Conservation (phyloP, 2,329 filamentous ascomycete species). For the Chaetomium olivaceum region DNA sequence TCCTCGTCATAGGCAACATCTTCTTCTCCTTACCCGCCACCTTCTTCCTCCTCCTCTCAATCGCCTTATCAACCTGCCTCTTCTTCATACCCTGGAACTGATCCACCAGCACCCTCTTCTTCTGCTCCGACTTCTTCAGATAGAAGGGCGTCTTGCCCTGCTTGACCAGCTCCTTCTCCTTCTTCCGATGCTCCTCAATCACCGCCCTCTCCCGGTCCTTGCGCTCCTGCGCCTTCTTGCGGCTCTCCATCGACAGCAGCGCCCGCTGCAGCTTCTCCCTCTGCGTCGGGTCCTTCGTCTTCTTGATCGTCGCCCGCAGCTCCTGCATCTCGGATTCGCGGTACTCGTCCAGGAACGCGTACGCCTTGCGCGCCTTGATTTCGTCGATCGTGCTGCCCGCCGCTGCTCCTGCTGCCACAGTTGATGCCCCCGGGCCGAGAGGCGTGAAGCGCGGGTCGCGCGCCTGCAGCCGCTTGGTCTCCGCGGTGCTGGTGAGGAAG, state of each 20-base stretch:
- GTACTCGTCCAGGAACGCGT: constrained; percentile 87
- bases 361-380: constrained; percentile 66
- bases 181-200: constrained; percentile 71
- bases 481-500: constrained; percentile 61
- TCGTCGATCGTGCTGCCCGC: constrained; percentile 50
- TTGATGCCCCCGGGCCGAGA: constrained; percentile 45
- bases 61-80: constrained; percentile 77
- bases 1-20: constrained; percentile 61
- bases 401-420: constrained; percentile 35
- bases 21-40: constrained; percentile 81
- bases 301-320: constrained; percentile 66
- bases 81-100: constrained; percentile 82
- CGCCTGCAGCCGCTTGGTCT: constrained; percentile 56
- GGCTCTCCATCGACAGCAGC: constrained; percentile 76
- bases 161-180: constrained; percentile 81
- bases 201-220: constrained; percentile 71
- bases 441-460: constrained; percentile 91
- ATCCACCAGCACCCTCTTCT: constrained; percentile 78
- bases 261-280: constrained; percentile 71
- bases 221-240: constrained; percentile 67
- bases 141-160: constrained; percentile 93
- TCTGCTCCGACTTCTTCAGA: constrained; percentile 88
- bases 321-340: constrained; percentile 78
- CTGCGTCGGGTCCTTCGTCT: constrained; percentile 61
- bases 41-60: constrained; percentile 91